Evolutionary conservation across 2,329 filamentous ascomycete genomes (phyloP).

Genomic region (Phialophora chinensis): DNA sequence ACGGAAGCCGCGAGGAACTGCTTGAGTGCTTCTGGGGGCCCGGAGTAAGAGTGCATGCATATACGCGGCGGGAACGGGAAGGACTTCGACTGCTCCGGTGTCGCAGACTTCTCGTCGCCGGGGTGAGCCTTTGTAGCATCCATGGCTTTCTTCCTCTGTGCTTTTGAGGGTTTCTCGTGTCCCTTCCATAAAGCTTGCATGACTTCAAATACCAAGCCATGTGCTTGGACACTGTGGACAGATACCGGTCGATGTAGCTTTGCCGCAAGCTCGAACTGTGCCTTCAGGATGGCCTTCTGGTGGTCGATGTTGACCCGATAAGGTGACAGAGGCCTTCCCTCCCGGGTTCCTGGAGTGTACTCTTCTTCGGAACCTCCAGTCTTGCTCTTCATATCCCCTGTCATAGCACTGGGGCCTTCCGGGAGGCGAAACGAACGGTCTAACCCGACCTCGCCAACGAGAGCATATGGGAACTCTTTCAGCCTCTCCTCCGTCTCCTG

Average conservation of each 20-base stretch:
- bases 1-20: slow-evolving; percentile 77
- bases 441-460: slow-evolving; percentile 68
- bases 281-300: slow-evolving; percentile 62
- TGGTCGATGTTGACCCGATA: slow-evolving; percentile 64
- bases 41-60: slow-evolving; percentile 93
- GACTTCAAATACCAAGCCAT: slow-evolving; percentile 63
- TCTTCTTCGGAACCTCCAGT: slow-evolving; percentile 43
- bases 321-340: slow-evolving; percentile 63
- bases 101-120: slow-evolving; percentile 40
- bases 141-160: slow-evolving; percentile 49
- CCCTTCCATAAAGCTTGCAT: slow-evolving; percentile 64
- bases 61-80: slow-evolving; percentile 83
- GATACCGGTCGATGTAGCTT: slow-evolving; percentile 64
- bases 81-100: slow-evolving; percentile 39
- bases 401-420: slow-evolving; percentile 50
- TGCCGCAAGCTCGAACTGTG: slow-evolving; percentile 65
- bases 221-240: slow-evolving; percentile 68
- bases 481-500: slow-evolving; percentile 57
- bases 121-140: slow-evolving; percentile 45
- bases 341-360: slow-evolving; percentile 65
- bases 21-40: slow-evolving; percentile 72
- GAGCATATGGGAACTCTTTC: slow-evolving; percentile 57
- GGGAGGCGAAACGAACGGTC: slow-evolving; percentile 68
- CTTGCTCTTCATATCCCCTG: slow-evolving; percentile 47
- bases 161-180: slow-evolving; percentile 60